These are phyloP conservation scores for Monosporascus sp. DNA, from an alignment of 2,329 filamentous ascomycete genomes.

Conservation along the genomic window DNA sequence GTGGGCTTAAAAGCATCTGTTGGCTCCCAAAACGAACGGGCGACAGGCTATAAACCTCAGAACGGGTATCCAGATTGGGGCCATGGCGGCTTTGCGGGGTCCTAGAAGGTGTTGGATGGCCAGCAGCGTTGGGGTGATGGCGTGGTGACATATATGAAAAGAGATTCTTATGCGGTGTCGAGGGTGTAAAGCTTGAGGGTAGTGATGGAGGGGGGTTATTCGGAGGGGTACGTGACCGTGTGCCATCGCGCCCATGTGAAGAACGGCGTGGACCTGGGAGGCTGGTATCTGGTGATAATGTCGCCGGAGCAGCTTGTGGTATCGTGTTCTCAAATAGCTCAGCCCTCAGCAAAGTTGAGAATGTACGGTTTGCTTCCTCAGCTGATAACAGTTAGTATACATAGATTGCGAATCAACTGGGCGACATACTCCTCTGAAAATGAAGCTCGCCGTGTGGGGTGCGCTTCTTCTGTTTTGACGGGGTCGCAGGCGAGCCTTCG, in stretches of 20 bases:
- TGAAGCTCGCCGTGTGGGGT: slow-evolving; percentile 85
- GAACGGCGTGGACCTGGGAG: slow-evolving; percentile 44
- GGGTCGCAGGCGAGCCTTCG: slow-evolving; percentile 86
- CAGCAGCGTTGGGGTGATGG: slow-evolving; percentile 62
- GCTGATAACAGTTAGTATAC: slow-evolving; percentile 40
- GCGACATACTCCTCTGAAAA: slow-evolving; percentile 77
- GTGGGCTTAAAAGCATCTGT: slow-evolving; percentile 83
- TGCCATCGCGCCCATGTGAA: slow-evolving; percentile 56
- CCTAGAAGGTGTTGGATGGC: slow-evolving; percentile 82
- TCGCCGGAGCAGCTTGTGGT: slow-evolving; percentile 68
- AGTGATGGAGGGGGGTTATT: slow-evolving; percentile 57
- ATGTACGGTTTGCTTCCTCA: slow-evolving; percentile 92
- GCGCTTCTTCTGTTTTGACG: slow-evolving; percentile 78
- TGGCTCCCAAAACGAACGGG: slow-evolving; percentile 91
- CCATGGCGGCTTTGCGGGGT: slow-evolving; percentile 85
- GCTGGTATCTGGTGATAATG: slow-evolving; percentile 54
- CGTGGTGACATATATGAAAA: slow-evolving; percentile 83
- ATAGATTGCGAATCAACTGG: background rate
- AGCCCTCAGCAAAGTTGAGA: slow-evolving; percentile 77
- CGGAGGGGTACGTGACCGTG: slow-evolving; percentile 76
- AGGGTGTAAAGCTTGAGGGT: slow-evolving; percentile 77
- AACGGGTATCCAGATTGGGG: slow-evolving; percentile 80
- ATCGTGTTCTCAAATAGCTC: slow-evolving; percentile 91
- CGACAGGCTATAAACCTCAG: slow-evolving; percentile 92
- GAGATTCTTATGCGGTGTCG: slow-evolving; percentile 94